Evolutionary conservation across 176 grass and related monocot genomes (phyloP).

Genomic region (bread wheat (Triticum aestivum)): DNA sequence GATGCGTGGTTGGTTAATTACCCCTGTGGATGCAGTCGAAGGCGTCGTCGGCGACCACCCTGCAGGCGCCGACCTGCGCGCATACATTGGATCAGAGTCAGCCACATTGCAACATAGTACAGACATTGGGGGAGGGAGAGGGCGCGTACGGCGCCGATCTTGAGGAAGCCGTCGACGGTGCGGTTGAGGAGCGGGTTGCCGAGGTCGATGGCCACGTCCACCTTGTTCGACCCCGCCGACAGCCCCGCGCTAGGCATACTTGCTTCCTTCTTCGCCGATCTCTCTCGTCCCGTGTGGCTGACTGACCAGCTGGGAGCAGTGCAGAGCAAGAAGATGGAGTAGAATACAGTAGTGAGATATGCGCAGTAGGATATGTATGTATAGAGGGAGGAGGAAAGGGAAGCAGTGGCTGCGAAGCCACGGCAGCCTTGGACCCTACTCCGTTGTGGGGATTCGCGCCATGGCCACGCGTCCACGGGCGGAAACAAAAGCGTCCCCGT

Average conservation of each 20-base stretch:
- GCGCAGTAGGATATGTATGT: no score
- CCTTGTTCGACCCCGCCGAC: constrained; percentile 43
- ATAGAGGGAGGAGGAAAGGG: background rate
- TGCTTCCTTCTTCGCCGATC: background rate
- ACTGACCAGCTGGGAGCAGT: background rate
- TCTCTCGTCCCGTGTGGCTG: background rate
- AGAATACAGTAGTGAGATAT: no score
- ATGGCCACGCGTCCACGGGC: background rate
- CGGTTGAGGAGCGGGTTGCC: constrained; percentile 80
- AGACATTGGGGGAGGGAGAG: no score
- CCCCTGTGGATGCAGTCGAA: constrained; percentile 68
- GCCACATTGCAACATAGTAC: background rate
- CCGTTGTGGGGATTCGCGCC: background rate
- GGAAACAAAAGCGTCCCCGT: background rate
- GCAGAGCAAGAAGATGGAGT: no score
- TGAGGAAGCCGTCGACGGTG: constrained; percentile 94
- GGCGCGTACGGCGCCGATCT: constrained; percentile 63
- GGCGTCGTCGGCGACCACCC: constrained; percentile 75
- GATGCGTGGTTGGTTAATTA: background rate
- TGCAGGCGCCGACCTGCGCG: constrained; percentile 69
- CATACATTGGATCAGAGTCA: no score
- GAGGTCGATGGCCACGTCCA: constrained; percentile 62
- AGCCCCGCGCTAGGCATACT: constrained; percentile 50
- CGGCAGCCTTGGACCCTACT: background rate
- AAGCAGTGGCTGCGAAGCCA: constrained; percentile 15